Evolutionary conservation across 495 filamentous ascomycete species (phyloP), one percentile per base, ranked within the genome.

Genomic region (Haplographium delicatum): DNA sequence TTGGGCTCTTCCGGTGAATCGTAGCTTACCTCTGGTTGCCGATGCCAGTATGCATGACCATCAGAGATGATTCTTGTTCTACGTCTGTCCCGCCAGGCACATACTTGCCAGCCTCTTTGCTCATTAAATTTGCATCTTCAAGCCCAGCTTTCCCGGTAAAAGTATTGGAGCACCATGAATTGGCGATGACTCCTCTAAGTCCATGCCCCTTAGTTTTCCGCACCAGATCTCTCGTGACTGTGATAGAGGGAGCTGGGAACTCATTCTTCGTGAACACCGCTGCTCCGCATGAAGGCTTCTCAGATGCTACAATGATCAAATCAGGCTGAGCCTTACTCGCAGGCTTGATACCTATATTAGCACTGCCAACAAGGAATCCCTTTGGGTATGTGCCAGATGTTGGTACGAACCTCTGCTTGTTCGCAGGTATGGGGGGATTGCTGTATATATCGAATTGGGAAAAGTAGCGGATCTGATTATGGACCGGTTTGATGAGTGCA

Each of bases 251-350:
- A 18, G 91, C 91, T 64, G 94, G 89, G 71, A 96, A 97, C 66
- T 90, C 91, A 73, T 96, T 97, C 67, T 88, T 89, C 35, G 91
- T 97, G 73, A 96, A 91, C 9, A 96, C 91, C 2, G 89, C 91
- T 4, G 90, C 88, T 6, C 84, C 91, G 9, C 86, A 78, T 63
- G 89, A 95, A 13, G 89, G 91, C 25, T 72, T 74, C 47, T 93
- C 85, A 5, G 91, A 96, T 19, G 82, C 78, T 52, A 97, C 76
- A 37, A 97, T 72, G 13, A 89, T 88, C 31, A 97, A 78, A 61
- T 97, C 91, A 3, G 89, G 87, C 62, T 88, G 85, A 28, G 79
- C 83, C 19, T 81, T 95, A 68, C 95, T 95, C 44, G 78, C 78
- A 0, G 89, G 80, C 71, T 97, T 97, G 28, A 97, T 87, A 44